Evolutionary conservation across 2,329 filamentous ascomycete genomes (phyloP), one percentile per base, ranked within the genome.

Genomic region (Ciborinia camelliae): DNA sequence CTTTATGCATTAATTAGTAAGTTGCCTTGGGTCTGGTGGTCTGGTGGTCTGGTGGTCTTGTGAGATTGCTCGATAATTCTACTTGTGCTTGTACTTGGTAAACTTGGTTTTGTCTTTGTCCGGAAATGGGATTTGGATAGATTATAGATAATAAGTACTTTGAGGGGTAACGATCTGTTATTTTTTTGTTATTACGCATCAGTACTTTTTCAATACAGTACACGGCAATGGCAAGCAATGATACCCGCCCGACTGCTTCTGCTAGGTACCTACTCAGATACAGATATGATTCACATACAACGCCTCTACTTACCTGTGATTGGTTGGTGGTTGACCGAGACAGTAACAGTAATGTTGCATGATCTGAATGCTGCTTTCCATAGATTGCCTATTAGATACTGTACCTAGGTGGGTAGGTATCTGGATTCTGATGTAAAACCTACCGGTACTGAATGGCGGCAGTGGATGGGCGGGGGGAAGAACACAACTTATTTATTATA

Each of bases 71-170:
- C n/a, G n/a, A n/a, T n/a, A n/a, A n/a, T n/a, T n/a, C n/a, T n/a
- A n/a, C n/a, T n/a, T n/a, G n/a, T n/a, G n/a, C n/a, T n/a, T n/a
- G n/a, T n/a, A n/a, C n/a, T n/a, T n/a, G n/a, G n/a, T n/a, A n/a
- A n/a, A 59, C 7, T 47, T 23, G n/a, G 5, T 15, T 18, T 20
- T 55, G 60, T 47, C 50, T 62, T 62, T 62, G 60, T 62, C 60
- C 50, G 60, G 50, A 62, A 23, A 54, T 54, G 48, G 48, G 48
- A 9, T 5, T 47, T 35, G 41, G 1, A 20, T 59, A n/a, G 28
- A 28, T 20, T n/a, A n/a, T n/a, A n/a, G n/a, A n/a, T n/a, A n/a
- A n/a, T n/a, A n/a, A n/a, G n/a, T n/a, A n/a, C n/a, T n/a, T 12
- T 60, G 30, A 47, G 45, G 45, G 57, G 54, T 45, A 58, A 58